Conservation (phyloP, 1,139 yeast species). For the Yamadazyma dendronema region DNA sequence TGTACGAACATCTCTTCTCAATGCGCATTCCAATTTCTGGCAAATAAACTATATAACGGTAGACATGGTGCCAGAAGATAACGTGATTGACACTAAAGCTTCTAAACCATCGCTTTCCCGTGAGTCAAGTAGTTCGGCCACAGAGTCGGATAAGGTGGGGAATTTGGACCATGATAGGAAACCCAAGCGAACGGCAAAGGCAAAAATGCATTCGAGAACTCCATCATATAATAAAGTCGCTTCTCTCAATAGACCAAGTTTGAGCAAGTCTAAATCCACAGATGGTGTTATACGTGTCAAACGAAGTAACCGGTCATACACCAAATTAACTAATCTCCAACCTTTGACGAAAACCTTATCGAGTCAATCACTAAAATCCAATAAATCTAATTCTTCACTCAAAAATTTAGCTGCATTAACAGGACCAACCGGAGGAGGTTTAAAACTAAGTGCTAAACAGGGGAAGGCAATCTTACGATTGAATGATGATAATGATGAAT, state of each 20-base stretch:
- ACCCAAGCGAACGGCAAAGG: slow-evolving; percentile 7
- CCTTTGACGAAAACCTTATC: slow-evolving; percentile 42
- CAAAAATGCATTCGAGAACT: slow-evolving; percentile 29
- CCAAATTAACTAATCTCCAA: slow-evolving; percentile 36
- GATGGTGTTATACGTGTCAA: slow-evolving; percentile 39
- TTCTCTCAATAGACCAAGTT: slow-evolving; percentile 25
- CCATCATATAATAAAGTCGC: slow-evolving; percentile 29
- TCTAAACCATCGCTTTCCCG: background rate
- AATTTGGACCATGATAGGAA: slow-evolving; percentile 5
- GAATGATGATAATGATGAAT: slow-evolving; percentile 36
- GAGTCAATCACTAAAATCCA: slow-evolving; percentile 29
- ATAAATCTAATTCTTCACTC: slow-evolving; percentile 35
- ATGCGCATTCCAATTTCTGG: slow-evolving; percentile 1
- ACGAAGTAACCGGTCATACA: slow-evolving; percentile 37
- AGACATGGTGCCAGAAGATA: slow-evolving; percentile 1
- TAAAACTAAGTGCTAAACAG: slow-evolving; percentile 39
- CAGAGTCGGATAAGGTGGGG: slow-evolving; percentile 1
- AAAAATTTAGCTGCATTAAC: slow-evolving; percentile 25
- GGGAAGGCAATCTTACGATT: slow-evolving; percentile 42
- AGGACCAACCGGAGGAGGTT: slow-evolving; percentile 20
- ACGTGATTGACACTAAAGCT: background rate
- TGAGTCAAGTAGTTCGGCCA: background rate
- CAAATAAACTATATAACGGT: background rate
- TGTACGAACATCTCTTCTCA: too few relatives aligned
- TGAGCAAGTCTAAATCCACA: slow-evolving; percentile 43